phyloP scores from a whole-genome alignment of 1,284 basidiomycete species.

The Malassezia obtusa region DNA sequence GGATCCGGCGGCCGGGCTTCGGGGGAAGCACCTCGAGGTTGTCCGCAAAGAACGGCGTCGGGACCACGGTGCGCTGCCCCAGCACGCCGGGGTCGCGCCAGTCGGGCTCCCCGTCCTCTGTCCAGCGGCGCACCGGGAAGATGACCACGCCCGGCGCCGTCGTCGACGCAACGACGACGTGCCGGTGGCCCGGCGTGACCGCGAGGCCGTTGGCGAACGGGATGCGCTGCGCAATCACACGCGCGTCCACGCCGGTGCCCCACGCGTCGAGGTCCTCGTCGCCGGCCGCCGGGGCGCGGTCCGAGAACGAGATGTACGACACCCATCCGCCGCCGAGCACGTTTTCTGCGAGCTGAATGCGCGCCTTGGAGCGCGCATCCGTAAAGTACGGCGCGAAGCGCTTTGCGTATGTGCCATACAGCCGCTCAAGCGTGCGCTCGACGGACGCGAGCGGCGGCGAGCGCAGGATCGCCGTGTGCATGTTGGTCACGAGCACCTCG shows the following conservation, averaged over 20 bases:
- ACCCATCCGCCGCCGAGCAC: slow-evolving; percentile 8
- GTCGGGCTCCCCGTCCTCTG: not conserved
- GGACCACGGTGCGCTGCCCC: not conserved
- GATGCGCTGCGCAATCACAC: not conserved
- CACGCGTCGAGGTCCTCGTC: not conserved
- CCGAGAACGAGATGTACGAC: slow-evolving; percentile 6
- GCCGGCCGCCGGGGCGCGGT: not conserved
- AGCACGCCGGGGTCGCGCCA: not conserved
- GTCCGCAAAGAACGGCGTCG: slow-evolving; percentile 14
- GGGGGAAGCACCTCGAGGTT: slow-evolving; percentile 7
- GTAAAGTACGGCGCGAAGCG: not conserved
- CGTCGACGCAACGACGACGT: slow-evolving; percentile 5
- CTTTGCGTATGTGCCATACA: not conserved
- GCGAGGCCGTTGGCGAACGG: slow-evolving; percentile 14
- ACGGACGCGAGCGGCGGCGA: not conserved
- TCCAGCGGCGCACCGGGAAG: slow-evolving; percentile 7
- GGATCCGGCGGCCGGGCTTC: not conserved
- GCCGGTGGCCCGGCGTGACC: not conserved
- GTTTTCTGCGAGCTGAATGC: not conserved
- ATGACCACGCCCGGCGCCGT: slow-evolving; percentile 1
- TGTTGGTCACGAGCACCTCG: slow-evolving; percentile 61
- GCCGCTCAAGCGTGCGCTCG: not conserved
- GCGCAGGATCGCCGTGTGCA: slow-evolving; percentile 59
- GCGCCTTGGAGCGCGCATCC: too few relatives aligned
- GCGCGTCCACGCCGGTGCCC: not conserved